Evolutionary conservation across 2,329 filamentous ascomycete species (phyloP), one percentile per base, ranked within the genome.

Genomic region (Aspergillus calidoustus): DNA sequence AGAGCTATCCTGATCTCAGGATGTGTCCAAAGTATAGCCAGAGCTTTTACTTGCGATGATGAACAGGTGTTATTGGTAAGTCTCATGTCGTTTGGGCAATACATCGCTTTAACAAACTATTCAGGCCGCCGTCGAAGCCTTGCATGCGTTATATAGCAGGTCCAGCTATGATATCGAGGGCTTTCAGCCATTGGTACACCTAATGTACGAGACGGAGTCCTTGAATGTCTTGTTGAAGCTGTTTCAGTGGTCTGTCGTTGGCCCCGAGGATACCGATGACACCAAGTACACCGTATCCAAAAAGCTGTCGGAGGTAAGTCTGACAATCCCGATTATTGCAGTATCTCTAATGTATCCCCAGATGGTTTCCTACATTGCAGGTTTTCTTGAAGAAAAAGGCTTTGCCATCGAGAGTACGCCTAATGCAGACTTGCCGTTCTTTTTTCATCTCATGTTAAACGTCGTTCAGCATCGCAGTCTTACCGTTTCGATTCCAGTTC

Each of bases 251-350:
- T 91, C 92, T 4, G 79, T 87, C 11, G 89, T 94, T 48, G 90
- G 93, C 66, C 86, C 92, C 3, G 86, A 91, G 62, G 90, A 97
- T 69, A 87, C 97, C 61, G 91, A 97, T 67, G 92, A 97, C 71
- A 89, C 93, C 71, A 96, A 93, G 74, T 98, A 99, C 74, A 88
- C 92, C 59, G 88, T 97, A 68, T 88, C 91, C 46, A 98, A 98
- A 80, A 97, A 96, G 77, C 87, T 98, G 51, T 93, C 93, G 1
- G 95, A 99, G 86, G 91, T 93, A 83, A 67, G 48, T 55, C 43
- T 34, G 11, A 19, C 48, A 15, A 28, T 44, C 22, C 11, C 41
- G 11, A 28, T 28, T n/a, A 25, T 48, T 5, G 49, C 17, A 28
- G 6, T 51, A 11, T 44, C 22, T 64, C 57, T 52, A 64, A 64